Conservation (phyloP, 1,139 yeast genomes). For the Chernovozyma sophiae-reginae region DNA sequence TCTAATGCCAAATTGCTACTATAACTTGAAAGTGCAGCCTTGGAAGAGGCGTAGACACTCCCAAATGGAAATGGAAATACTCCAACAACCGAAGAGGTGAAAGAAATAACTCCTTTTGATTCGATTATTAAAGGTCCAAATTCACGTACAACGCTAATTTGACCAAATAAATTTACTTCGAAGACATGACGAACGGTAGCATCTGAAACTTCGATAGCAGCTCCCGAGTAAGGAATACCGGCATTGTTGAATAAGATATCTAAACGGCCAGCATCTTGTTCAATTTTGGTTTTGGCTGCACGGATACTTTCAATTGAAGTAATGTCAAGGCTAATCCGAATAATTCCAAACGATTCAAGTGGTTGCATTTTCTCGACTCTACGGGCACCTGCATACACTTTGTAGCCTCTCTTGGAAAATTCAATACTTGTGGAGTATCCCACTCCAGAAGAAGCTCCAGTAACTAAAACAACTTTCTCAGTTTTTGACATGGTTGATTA, state of each 20-base stretch:
- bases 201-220: conserved; percentile 13
- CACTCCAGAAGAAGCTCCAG: conserved; percentile 33
- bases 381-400: conserved; percentile 25
- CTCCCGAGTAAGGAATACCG: conserved; percentile 11
- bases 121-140: conserved; percentile 11
- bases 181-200: conserved; percentile 12
- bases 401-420: conserved; percentile 24
- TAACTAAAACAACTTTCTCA: conserved; percentile 17
- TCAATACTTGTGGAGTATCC: conserved; percentile 24
- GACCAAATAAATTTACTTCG: conserved; percentile 17
- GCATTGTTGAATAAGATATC: conserved; percentile 21
- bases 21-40: conserved; percentile 62
- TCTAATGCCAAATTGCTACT: conserved; percentile 54
- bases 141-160: conserved; percentile 14
- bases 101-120: conserved; percentile 12
- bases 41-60: conserved; percentile 8
- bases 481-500: no score
- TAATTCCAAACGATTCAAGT: conserved; percentile 16
- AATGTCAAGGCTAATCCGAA: conserved; percentile 18
- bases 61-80: conserved; percentile 11
- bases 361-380: conserved; percentile 22
- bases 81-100: conserved; percentile 11
- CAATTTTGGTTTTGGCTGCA: conserved; percentile 13
- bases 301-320: conserved; percentile 17
- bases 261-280: conserved; percentile 13